These are phyloP conservation scores for Litchi chinensis DNA, from an alignment of 345 rosid species.

Conservation along the genomic window DNA sequence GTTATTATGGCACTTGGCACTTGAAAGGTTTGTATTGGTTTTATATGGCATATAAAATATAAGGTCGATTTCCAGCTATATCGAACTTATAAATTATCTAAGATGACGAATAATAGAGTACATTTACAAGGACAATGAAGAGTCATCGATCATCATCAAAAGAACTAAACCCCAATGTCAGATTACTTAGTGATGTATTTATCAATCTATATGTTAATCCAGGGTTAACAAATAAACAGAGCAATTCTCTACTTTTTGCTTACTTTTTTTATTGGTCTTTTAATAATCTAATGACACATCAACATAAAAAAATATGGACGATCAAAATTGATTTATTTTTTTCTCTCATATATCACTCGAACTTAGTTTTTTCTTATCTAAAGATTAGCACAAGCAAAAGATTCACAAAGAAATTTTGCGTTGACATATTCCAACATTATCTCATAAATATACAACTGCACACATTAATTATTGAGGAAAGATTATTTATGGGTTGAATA, in stretches of 20 bases:
- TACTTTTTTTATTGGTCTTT: no score
- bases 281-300: no score
- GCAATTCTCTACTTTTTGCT: no score
- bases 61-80: neutral
- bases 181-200: neutral
- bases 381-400: no score
- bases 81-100: neutral
- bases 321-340: no score
- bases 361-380: no score
- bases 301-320: no score
- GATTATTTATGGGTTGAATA: conserved; percentile 26
- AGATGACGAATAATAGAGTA: neutral
- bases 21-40: neutral
- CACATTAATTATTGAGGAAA: neutral
- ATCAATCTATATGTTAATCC: neutral
- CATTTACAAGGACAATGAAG: neutral
- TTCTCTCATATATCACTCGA: no score
- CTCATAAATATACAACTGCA: neutral
- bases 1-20: neutral
- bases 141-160: neutral
- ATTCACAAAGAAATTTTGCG: neutral
- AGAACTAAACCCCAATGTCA: conserved; percentile 8
- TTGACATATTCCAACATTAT: neutral
- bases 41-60: neutral
- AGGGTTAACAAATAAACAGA: no score